phyloP scores from a whole-genome alignment of 495 filamentous ascomycete genomes.

The Penicillium daleae region DNA sequence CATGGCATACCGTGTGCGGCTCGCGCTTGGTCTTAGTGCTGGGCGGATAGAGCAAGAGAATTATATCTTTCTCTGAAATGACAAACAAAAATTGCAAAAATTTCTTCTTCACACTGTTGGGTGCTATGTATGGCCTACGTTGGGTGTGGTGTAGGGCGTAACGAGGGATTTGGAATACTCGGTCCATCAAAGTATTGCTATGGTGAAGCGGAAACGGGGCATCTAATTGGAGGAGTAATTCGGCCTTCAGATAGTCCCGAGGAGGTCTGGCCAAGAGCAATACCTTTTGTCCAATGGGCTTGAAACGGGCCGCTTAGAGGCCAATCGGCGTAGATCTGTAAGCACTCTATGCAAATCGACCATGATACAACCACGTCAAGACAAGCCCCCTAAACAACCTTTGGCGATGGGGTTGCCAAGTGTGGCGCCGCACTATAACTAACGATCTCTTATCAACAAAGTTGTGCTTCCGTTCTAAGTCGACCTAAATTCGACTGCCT shows the following conservation, averaged over 20 bases:
- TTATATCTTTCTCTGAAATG: slow-evolving; percentile 35
- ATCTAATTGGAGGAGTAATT: background rate
- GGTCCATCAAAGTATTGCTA: background rate
- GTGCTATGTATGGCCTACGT: background rate
- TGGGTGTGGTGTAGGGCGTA: background rate
- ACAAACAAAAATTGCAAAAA: slow-evolving; percentile 42
- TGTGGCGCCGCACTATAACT: background rate
- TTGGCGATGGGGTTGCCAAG: background rate
- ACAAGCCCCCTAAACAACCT: slow-evolving; percentile 1
- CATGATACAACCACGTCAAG: too few species aligned
- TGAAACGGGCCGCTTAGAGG: too few species aligned
- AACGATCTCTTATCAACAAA: too few species aligned
- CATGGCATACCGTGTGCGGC: slow-evolving; percentile 38
- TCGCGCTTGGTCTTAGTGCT: slow-evolving; percentile 34
- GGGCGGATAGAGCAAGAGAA: slow-evolving; percentile 36
- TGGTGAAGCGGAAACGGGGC: background rate
- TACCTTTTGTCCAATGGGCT: background rate
- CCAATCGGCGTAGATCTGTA: too few species aligned
- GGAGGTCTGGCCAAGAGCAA: background rate
- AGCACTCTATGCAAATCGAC: too few species aligned
- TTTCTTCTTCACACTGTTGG: slow-evolving; percentile 11
- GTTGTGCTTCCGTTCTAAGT: background rate
- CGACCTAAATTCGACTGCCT: background rate
- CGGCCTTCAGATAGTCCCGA: background rate
- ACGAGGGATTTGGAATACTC: background rate